These are phyloP conservation scores for Artemisia argyi DNA, from an alignment of 129 eudicot species.

Conservation along the genomic window DNA sequence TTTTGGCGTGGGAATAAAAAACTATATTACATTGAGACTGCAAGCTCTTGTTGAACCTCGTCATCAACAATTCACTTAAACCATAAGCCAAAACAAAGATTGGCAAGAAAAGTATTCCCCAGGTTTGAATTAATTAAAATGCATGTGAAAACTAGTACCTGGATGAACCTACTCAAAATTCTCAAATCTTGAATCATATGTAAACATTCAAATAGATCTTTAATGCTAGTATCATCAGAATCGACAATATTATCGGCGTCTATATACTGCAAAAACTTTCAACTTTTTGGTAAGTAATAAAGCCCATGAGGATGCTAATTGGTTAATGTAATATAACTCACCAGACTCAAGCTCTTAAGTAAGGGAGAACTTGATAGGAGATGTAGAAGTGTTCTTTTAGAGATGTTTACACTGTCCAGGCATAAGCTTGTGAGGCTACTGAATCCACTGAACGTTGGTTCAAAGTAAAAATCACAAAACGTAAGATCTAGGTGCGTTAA, in stretches of 20 bases:
- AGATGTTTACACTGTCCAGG: neutral
- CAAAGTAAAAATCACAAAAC: neutral
- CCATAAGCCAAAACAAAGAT: too few species aligned
- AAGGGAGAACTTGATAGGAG: neutral
- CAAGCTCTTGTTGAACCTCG: neutral
- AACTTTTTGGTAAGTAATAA: too few species aligned
- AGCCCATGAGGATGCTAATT: neutral
- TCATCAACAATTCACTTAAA: too few species aligned
- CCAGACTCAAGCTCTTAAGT: neutral
- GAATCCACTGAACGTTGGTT: neutral
- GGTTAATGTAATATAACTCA: neutral
- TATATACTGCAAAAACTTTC: too few species aligned
- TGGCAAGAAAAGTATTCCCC: too few species aligned
- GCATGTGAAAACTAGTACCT: neutral
- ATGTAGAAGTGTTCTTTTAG: neutral
- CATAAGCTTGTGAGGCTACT: neutral
- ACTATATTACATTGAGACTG: neutral
- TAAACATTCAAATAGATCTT: too few species aligned
- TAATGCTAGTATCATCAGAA: too few species aligned
- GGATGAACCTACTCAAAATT: neutral
- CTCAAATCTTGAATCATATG: too few species aligned
- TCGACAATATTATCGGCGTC: neutral
- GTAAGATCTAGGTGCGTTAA: neutral
- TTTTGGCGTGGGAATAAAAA: neutral
- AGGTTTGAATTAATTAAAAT: too few species aligned